phyloP scores from a whole-genome alignment of 176 grass and related monocot species.

The Triticum timopheevii region DNA sequence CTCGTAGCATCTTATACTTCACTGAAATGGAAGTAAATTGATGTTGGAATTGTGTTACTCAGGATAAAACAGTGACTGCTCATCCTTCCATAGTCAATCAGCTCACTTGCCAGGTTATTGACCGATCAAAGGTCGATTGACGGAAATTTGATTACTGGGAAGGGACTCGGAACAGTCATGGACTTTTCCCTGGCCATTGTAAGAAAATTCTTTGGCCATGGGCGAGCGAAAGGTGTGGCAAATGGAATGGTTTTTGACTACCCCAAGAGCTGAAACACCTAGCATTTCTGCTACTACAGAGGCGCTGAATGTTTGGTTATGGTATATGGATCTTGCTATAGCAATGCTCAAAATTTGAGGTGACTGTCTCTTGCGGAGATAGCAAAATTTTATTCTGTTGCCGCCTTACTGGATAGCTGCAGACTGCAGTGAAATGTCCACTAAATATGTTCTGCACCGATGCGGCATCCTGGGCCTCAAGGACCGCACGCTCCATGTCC shows the following conservation, averaged over 20 bases:
- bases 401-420: conserved; percentile 31
- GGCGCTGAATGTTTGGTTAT: neutral
- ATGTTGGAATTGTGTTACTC: conserved; percentile 18
- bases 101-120: conserved; percentile 49
- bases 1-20: conserved; percentile 4
- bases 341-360: conserved; percentile 5
- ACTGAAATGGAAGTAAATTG: conserved; percentile 24
- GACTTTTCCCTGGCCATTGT: conserved; percentile 76
- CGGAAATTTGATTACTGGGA: conserved; percentile 80
- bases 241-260: conserved; percentile 94
- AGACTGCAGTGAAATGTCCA: conserved; percentile 20
- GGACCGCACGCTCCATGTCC: too few relatives aligned
- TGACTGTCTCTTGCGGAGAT: conserved; percentile 18
- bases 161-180: conserved; percentile 58
- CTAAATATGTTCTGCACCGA: conserved; percentile 6
- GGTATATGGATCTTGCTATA: neutral
- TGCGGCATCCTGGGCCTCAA: too few relatives aligned
- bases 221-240: conserved; percentile 70
- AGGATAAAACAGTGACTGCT: conserved; percentile 69
- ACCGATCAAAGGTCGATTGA: conserved; percentile 70
- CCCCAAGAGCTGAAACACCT: conserved; percentile 40
- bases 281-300: neutral
- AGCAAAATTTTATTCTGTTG: neutral
- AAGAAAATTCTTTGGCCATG: conserved; percentile 71
- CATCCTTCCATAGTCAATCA: conserved; percentile 50